phyloP scores from a whole-genome alignment of 2,329 filamentous ascomycete genomes.

The Colletotrichum trifolii region DNA sequence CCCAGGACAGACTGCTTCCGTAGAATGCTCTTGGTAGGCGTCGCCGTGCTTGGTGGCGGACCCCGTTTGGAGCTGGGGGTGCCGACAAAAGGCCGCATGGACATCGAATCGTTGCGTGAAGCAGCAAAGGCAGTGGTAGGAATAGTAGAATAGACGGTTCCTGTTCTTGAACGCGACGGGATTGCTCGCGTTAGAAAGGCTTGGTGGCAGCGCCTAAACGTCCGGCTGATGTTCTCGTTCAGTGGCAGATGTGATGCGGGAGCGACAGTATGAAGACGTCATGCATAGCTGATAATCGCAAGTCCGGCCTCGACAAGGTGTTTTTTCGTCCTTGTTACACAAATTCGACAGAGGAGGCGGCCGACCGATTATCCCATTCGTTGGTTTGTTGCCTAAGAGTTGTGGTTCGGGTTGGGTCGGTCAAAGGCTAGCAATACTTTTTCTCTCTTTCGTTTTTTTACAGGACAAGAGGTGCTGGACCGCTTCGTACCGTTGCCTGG shows the following conservation, averaged over 20 bases:
- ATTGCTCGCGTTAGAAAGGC: too few relatives aligned
- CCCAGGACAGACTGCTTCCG: constrained; percentile 58
- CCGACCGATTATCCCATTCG: constrained; percentile 18
- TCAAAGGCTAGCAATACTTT: constrained; percentile 17
- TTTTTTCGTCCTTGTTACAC: constrained; percentile 10
- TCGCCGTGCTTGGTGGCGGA: constrained; percentile 46
- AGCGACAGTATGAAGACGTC: constrained; percentile 34
- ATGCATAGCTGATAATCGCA: constrained; percentile 39
- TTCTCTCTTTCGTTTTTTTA: neutral
- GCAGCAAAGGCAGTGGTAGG: constrained; percentile 13
- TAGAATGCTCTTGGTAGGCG: constrained; percentile 65
- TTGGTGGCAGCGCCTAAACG: too few relatives aligned
- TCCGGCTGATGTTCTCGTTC: constrained; percentile 39
- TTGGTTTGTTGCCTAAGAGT: constrained; percentile 29
- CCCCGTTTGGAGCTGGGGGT: constrained; percentile 49
- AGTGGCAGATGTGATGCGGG: constrained; percentile 39
- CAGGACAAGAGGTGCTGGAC: too few relatives aligned
- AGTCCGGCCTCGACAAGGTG: neutral
- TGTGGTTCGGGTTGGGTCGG: neutral
- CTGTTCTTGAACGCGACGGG: neutral
- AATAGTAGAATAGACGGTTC: too few relatives aligned
- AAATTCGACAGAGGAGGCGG: constrained; percentile 1
- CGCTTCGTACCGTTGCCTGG: too few relatives aligned
- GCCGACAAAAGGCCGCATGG: constrained; percentile 46
- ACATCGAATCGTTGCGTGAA: constrained; percentile 14